Conservation (phyloP, 1,284 basidiomycete species). For the Naganishia sp. region DNA sequence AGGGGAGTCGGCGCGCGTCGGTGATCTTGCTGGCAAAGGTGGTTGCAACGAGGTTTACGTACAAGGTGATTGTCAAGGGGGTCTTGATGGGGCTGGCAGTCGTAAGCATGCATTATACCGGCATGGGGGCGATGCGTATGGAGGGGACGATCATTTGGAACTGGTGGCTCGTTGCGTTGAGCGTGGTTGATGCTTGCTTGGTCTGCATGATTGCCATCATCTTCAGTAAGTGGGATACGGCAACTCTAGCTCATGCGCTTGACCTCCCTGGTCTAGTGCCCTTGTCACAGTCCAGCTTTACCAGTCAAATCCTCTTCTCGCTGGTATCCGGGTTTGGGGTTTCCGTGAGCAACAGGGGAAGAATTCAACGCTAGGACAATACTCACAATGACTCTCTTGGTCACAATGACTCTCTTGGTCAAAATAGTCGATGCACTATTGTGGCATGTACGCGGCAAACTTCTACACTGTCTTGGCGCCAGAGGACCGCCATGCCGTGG, state of each 20-base stretch:
- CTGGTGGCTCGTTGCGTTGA: slow-evolving; percentile 25
- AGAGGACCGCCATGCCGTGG: slow-evolving; percentile 11
- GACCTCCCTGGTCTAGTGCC: slow-evolving; percentile 5
- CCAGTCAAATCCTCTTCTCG: slow-evolving; percentile 25
- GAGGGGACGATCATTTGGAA: slow-evolving; percentile 24
- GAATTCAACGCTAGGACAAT: no score
- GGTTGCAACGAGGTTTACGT: slow-evolving; percentile 8
- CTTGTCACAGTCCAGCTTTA: slow-evolving; percentile 27
- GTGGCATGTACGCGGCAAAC: slow-evolving; percentile 27
- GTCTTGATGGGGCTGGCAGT: slow-evolving; percentile 22
- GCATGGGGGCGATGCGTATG: slow-evolving; percentile 28
- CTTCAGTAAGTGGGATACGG: slow-evolving; percentile 11
- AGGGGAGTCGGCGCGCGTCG: background rate
- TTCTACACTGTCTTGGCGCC: slow-evolving; percentile 17
- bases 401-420: no score
- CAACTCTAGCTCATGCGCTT: background rate
- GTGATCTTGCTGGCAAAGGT: slow-evolving; percentile 2
- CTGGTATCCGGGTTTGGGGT: slow-evolving; percentile 17
- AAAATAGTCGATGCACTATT: slow-evolving; percentile 23
- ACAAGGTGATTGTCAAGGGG: slow-evolving; percentile 26
- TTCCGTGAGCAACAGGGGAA: background rate
- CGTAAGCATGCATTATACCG: slow-evolving; percentile 30
- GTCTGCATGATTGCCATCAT: slow-evolving; percentile 30
- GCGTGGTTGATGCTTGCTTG: slow-evolving; percentile 18
- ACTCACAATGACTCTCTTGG: no score